Evolutionary conservation across 108 stramenopile genomes (phyloP).

Genomic region (Fragilaria crotonensis): DNA sequence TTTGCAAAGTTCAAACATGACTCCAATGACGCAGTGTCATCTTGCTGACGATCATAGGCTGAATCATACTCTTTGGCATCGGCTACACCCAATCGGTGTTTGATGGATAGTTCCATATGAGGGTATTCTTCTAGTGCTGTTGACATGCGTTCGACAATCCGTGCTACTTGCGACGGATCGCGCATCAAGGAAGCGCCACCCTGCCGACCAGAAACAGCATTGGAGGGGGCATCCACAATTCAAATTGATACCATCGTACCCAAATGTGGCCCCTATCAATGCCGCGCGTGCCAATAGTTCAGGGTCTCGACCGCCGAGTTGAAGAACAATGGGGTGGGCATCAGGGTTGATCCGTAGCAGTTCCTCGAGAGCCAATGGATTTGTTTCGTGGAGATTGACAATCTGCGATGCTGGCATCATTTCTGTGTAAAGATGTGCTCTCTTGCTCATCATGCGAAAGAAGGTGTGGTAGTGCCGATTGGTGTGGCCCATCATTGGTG

Average conservation of each 20-base stretch:
- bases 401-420: conserved; percentile 38
- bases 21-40: conserved; percentile 26
- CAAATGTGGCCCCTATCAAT: conserved; percentile 25
- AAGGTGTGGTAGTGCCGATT: conserved; percentile 37
- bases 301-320: conserved; percentile 35
- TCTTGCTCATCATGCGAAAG: conserved; percentile 18
- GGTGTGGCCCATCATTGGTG: conserved; percentile 53
- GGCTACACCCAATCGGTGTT: conserved; percentile 36
- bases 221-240: conserved; percentile 47
- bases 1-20: conserved; percentile 15
- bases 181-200: conserved; percentile 34
- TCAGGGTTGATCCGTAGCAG: background rate
- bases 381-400: conserved; percentile 9
- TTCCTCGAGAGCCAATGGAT: background rate
- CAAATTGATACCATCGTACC: conserved; percentile 23
- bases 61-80: conserved; percentile 17
- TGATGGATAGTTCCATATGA: conserved; percentile 19
- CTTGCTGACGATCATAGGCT: conserved; percentile 8
- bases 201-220: conserved; percentile 19
- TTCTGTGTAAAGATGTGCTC: conserved; percentile 32
- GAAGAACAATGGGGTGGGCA: conserved; percentile 7
- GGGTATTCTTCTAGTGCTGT: conserved; percentile 2
- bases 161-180: conserved; percentile 21
- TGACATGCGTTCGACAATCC: conserved; percentile 18
- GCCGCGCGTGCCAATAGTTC: conserved; percentile 14